Percentiles rank a stretch among this genome's conserved stretches.
Conservation (phyloP, 2,329 filamentous ascomycete genomes). For the Zymoseptoria crescenta region DNA sequence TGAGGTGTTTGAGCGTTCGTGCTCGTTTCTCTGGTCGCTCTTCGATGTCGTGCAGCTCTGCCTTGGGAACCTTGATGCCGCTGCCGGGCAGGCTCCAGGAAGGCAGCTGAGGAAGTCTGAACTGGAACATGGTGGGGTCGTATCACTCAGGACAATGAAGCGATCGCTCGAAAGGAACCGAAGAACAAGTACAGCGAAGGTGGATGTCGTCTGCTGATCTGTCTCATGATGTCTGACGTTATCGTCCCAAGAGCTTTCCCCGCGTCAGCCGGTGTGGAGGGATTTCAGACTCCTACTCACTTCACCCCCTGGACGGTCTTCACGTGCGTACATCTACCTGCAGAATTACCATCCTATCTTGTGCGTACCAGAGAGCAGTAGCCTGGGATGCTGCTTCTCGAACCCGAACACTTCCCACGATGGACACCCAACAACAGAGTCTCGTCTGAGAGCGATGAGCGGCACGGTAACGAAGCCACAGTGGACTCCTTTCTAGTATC, state of each 20-base stretch:
- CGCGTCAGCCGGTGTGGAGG: not conserved
- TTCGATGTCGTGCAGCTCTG: constrained; percentile 73
- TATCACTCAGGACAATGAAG: not conserved
- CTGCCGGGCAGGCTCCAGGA: constrained; percentile 17
- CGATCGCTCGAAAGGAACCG: not conserved
- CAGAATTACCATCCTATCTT: not conserved
- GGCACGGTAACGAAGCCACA: not conserved
- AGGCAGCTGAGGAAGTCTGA: constrained; percentile 22
- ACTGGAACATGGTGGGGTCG: constrained; percentile 20
- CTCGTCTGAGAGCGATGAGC: not conserved
- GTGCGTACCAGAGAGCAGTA: not conserved
- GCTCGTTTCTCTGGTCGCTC: constrained; percentile 69
- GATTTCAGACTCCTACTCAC: not conserved
- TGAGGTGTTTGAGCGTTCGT: constrained; percentile 77
- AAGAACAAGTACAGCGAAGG: not conserved
- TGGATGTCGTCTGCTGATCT: not conserved
- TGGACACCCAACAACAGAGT: not conserved
- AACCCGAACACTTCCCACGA: not conserved
- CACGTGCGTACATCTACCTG: not conserved
- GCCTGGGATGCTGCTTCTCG: not conserved
- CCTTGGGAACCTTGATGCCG: constrained; percentile 51
- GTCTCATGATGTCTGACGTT: not conserved
- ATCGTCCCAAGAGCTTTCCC: not conserved
- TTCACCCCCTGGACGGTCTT: not conserved
- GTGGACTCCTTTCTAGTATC: not conserved